Evolutionary conservation across 2,329 filamentous ascomycete genomes (phyloP), one percentile per base, ranked within the genome.

Genomic region (Trichophyton benhamiae): DNA sequence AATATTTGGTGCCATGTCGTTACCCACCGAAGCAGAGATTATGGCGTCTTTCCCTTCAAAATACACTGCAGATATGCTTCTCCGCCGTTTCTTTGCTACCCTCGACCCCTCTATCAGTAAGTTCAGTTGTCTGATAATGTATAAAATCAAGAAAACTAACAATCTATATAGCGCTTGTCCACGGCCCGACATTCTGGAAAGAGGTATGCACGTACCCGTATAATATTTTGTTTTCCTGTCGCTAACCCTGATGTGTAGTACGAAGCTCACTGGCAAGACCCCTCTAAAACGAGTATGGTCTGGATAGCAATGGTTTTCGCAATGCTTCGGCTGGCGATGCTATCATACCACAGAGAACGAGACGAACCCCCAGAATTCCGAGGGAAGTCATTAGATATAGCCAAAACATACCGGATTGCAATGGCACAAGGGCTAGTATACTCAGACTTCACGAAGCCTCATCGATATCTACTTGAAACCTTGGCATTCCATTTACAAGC

Each of bases 31-130:
- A 67, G 77, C 82, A 17, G 92, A 97, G 69, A 80, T 97, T 9
- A 82, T 95, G 64, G 83, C 86, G 30, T 85, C 87, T 58, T 81
- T 97, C 48, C 94, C 94, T 1, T 80, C 87, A 0, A 92, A 91
- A 70, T 85, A 88, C 42, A 87, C 85, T 25, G 87, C 94, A n/a
- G 84, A 96, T 68, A 86, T 89, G 25, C 79, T 97, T 17, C 87
- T 96, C 64, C 86, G 87, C 64, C 85, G 92, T 63, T 99, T 95
- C 71, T 96, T 97, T 78, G 92, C 92, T 71, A 92, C 88, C 30
- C 84, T 83, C 66, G 84, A 86, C 66, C 84, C 83, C 13, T 80
- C 81, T 30, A 81, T 83, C 58, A 81, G 77, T 79, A 69, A 67
- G 83, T 85, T 52, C 44, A 57, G 52, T 8, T 9, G 52, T 13